Conservation (phyloP, 2,329 filamentous ascomycete genomes). For the Trichoderma arundinaceum region DNA sequence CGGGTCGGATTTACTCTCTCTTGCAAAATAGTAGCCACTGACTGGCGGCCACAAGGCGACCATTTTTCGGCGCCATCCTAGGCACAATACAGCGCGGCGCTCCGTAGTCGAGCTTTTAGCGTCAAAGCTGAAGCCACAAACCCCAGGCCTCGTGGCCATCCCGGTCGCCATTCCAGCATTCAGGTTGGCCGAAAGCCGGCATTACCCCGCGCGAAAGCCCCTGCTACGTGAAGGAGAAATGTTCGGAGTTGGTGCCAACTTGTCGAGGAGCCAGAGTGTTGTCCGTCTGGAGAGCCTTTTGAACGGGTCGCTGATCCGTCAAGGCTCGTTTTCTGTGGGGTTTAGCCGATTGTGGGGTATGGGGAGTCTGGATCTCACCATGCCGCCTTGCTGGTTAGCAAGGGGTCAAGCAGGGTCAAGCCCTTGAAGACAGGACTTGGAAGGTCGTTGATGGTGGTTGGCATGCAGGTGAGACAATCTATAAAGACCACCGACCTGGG, state of each 20-base stretch:
- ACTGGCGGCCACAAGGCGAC: not conserved
- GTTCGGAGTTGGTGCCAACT: conserved; percentile 19
- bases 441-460: conserved; percentile 7
- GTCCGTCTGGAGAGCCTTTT: not conserved
- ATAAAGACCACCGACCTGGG: conserved; percentile 15
- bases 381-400: conserved; percentile 15
- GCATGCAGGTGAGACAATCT: conserved; percentile 13
- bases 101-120: conserved; percentile 20
- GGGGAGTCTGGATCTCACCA: conserved; percentile 26
- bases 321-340: conserved; percentile 13
- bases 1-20: conserved; percentile 16
- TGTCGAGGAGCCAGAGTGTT: not conserved
- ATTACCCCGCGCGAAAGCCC: conserved; percentile 20
- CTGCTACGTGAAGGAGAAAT: conserved; percentile 15
- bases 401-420: conserved; percentile 23
- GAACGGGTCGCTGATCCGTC: conserved; percentile 18
- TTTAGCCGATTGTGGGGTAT: conserved; percentile 30
- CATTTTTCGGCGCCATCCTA: not conserved
- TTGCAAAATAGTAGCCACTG: not conserved
- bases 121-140: conserved; percentile 14
- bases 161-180: conserved; percentile 10
- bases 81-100: not conserved
- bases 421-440: conserved; percentile 13
- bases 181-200: conserved; percentile 20
- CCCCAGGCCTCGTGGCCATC: conserved; percentile 7